Evolutionary conservation across 225 moss, liverwort and hornwort genomes (phyloP).

Genomic region (Asterella californica): DNA sequence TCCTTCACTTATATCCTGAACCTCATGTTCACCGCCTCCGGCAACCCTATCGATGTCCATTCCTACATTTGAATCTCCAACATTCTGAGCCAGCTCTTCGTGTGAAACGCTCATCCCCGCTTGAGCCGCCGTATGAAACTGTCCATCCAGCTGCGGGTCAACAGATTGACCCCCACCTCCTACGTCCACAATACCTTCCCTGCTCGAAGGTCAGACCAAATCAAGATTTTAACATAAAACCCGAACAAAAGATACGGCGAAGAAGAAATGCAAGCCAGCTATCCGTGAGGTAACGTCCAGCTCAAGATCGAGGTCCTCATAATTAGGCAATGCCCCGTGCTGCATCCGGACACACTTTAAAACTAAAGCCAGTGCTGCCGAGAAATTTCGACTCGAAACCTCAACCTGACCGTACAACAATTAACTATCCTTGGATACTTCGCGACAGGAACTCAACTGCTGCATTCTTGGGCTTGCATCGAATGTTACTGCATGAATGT

Average conservation of each 20-base stretch:
- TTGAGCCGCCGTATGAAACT: background rate
- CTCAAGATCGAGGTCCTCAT: background rate
- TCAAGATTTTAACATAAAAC: background rate
- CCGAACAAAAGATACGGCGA: too few relatives aligned
- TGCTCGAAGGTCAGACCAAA: background rate
- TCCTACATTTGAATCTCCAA: background rate
- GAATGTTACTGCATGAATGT: too few relatives aligned
- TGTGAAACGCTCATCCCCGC: constrained; percentile 16
- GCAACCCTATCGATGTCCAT: constrained; percentile 11
- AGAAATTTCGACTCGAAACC: too few relatives aligned
- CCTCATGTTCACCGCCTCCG: constrained; percentile 19
- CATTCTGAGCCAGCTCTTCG: background rate
- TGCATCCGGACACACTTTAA: too few relatives aligned
- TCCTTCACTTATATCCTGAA: constrained; percentile 1
- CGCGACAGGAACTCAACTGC: too few relatives aligned
- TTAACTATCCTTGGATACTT: too few relatives aligned
- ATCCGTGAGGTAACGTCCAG: background rate
- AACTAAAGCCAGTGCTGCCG: too few relatives aligned
- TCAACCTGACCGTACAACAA: too few relatives aligned
- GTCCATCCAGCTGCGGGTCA: background rate
- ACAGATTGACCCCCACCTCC: constrained; percentile 5
- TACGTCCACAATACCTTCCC: constrained; percentile 12
- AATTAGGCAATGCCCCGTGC: too few relatives aligned
- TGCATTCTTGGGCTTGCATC: too few relatives aligned
- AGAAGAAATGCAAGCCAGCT: background rate